A percentile compares a stretch with the other conserved stretches of the same genome.
phyloP scores from a whole-genome alignment of 768 basidiomycete genomes.

The Phanerochaete carnosa region DNA sequence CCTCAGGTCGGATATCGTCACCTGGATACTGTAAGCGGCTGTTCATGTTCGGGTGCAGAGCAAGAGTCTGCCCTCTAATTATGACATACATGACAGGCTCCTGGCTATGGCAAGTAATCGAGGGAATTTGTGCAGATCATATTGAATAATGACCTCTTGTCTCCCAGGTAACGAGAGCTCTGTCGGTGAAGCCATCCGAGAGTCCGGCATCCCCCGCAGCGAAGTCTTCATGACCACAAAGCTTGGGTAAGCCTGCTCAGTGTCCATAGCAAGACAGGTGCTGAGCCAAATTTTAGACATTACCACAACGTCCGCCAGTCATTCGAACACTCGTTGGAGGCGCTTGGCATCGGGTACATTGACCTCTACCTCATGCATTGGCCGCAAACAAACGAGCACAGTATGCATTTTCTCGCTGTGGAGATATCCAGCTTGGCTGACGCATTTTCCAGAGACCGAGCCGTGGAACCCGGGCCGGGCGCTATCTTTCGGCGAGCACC shows the following conservation, averaged over 20 bases:
- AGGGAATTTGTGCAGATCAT: neutral
- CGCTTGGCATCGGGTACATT: conserved; percentile 32
- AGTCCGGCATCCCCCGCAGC: conserved; percentile 39
- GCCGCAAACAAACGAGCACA: conserved; percentile 17
- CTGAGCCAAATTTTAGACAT: neutral
- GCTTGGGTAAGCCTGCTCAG: conserved; percentile 29
- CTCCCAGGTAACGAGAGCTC: conserved; percentile 38
- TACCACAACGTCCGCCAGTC: conserved; percentile 25
- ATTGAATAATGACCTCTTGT: too few relatives aligned
- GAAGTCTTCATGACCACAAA: conserved; percentile 54
- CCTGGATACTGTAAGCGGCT: conserved; percentile 4
- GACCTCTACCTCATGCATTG: conserved; percentile 38
- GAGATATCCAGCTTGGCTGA: neutral
- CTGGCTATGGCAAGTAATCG: neutral
- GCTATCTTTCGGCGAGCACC: conserved; percentile 9
- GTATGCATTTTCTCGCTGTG: neutral
- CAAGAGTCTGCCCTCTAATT: neutral
- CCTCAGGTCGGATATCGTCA: conserved; percentile 9
- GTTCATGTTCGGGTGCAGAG: neutral
- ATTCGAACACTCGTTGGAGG: conserved; percentile 26
- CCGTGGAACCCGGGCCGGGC: neutral
- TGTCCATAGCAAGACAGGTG: neutral
- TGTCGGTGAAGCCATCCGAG: conserved; percentile 44
- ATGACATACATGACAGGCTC: neutral
- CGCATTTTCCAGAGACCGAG: neutral